Conservation (phyloP, 2,329 filamentous ascomycete species). For the Pyrenophora tritici-repentis region DNA sequence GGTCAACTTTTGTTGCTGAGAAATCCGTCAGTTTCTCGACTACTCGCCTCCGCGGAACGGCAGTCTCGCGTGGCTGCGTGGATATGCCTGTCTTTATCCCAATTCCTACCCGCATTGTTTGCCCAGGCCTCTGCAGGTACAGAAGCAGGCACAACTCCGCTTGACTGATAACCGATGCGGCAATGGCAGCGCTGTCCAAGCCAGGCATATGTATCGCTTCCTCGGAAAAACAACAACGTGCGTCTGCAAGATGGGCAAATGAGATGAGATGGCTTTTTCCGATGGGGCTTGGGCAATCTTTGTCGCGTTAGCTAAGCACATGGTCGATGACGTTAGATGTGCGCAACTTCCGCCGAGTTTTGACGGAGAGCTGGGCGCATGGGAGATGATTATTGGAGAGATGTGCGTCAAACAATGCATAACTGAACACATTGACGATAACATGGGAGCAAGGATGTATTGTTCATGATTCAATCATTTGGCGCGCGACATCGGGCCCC, state of each 20-base stretch:
- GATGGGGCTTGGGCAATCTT: constrained; percentile 1
- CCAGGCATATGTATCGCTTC: not conserved
- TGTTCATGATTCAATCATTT: constrained; percentile 39
- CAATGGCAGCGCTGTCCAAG: not conserved
- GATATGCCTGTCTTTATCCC: not conserved
- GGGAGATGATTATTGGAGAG: constrained; percentile 4
- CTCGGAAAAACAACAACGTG: constrained; percentile 1
- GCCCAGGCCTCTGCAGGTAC: constrained; percentile 12
- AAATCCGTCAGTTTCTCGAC: constrained; percentile 12
- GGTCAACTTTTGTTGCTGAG: constrained; percentile 13
- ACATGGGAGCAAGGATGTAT: not conserved
- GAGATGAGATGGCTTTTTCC: not conserved
- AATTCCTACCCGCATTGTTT: not conserved
- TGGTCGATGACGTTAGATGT: constrained; percentile 7
- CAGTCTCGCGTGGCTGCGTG: constrained; percentile 5
- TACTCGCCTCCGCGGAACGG: constrained; percentile 14
- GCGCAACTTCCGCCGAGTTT: constrained; percentile 4
- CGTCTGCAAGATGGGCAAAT: not conserved
- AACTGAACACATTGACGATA: not conserved
- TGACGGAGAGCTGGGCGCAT: constrained; percentile 2
- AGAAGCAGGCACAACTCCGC: constrained; percentile 8
- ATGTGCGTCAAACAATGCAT: not conserved
- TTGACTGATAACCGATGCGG: constrained; percentile 3
- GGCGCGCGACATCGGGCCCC: constrained; percentile 76
- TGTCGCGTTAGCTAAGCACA: constrained; percentile 6